Conservation (phyloP, 805 yeast species). For the Aciculoconidium aculeatum region DNA sequence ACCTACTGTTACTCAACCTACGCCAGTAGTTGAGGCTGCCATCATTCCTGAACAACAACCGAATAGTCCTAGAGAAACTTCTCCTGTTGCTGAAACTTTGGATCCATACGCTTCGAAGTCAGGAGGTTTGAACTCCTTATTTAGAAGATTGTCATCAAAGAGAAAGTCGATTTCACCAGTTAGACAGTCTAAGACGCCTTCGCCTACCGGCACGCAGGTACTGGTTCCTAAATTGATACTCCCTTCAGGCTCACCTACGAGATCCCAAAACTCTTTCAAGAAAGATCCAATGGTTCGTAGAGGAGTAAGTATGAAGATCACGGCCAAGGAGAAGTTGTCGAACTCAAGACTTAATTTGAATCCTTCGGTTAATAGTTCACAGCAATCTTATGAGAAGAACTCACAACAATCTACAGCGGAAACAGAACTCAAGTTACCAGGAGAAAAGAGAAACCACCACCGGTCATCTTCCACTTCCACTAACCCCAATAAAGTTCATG, state of each 20-base stretch:
- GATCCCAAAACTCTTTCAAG: constrained; percentile 9
- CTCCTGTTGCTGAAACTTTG: constrained; percentile 20
- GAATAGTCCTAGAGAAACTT: constrained; percentile 18
- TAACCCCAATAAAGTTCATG: constrained; percentile 24
- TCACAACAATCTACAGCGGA: background rate
- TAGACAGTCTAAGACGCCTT: constrained; percentile 3
- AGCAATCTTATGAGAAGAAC: background rate
- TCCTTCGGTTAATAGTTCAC: constrained; percentile 4
- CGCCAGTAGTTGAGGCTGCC: constrained; percentile 5
- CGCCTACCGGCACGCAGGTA: constrained; percentile 3
- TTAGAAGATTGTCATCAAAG: constrained; percentile 32
- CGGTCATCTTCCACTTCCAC: constrained; percentile 18
- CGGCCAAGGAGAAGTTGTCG: constrained; percentile 45
- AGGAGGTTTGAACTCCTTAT: constrained; percentile 29
- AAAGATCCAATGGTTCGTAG: constrained; percentile 48
- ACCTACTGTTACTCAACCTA: constrained; percentile 13
- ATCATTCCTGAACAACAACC: constrained; percentile 25
- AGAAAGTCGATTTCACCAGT: constrained; percentile 15
- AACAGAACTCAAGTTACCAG: constrained; percentile 1
- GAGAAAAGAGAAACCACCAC: constrained; percentile 10
- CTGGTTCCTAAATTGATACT: constrained; percentile 10
- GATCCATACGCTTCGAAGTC: constrained; percentile 27
- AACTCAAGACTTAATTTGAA: constrained; percentile 11
- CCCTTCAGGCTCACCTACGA: constrained; percentile 7
- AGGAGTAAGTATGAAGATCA: constrained; percentile 57